Conservation (phyloP, 805 yeast genomes). For the Ogataea kodamae region DNA sequence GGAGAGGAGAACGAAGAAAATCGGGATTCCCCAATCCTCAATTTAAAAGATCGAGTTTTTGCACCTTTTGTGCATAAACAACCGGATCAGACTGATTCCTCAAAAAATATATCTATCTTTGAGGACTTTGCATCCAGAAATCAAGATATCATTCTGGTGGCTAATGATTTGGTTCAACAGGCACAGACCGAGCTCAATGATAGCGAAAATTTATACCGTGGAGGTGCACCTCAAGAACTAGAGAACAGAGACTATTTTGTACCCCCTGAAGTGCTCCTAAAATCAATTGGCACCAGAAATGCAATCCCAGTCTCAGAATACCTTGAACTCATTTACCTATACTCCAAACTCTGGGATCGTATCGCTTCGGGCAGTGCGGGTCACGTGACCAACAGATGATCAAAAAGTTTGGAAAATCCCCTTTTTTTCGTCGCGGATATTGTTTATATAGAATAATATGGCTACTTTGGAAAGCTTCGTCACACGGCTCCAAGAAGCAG, state of each 20-base stretch:
- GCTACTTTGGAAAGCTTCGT: slow-evolving; percentile 66
- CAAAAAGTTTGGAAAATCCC: slow-evolving; percentile 18
- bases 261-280: slow-evolving; percentile 16
- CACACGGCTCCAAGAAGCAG: slow-evolving; percentile 52
- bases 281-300: slow-evolving; percentile 13
- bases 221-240: slow-evolving; percentile 12
- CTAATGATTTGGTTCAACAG: slow-evolving; percentile 11
- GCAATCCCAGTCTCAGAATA: slow-evolving; percentile 19
- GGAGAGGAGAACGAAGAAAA: slow-evolving; percentile 14
- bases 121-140: slow-evolving; percentile 14
- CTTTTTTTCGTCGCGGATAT: slow-evolving; percentile 8
- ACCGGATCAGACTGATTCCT: neutral
- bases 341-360: slow-evolving; percentile 13
- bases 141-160: slow-evolving; percentile 15
- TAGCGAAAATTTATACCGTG: slow-evolving; percentile 15
- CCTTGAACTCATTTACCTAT: slow-evolving; percentile 14
- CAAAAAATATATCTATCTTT: slow-evolving; percentile 6
- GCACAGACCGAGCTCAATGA: slow-evolving; percentile 11
- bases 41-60: slow-evolving; percentile 5
- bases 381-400: slow-evolving; percentile 29
- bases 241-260: slow-evolving; percentile 15
- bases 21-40: slow-evolving; percentile 1
- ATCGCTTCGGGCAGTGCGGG: slow-evolving; percentile 1
- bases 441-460: slow-evolving; percentile 11
- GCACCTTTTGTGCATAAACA: slow-evolving; percentile 6